Evolutionary conservation across 805 yeast species (phyloP), one percentile per base, ranked within the genome.

Genomic region (Sugiyamaella chiloensis): DNA sequence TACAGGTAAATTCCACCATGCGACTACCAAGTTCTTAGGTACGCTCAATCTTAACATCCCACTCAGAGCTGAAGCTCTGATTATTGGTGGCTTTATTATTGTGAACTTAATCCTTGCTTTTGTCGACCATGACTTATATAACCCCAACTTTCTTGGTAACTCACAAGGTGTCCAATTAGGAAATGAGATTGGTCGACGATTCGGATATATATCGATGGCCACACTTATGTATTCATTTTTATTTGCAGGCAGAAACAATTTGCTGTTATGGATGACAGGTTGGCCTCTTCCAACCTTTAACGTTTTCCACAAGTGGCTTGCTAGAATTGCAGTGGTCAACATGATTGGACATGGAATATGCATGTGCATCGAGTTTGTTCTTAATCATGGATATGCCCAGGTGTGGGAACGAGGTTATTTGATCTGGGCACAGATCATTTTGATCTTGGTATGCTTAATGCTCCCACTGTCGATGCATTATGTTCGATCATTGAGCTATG

Each of bases 211-310:
- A 3, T 81, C 81, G 65, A 66, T 74, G 47, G 87, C 68, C 4
- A 66, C 77, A 59, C 45, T 69, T 1, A 66, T 64, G n/a, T 52
- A 62, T 34, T 50, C 60, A 2, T 81, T 82, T 65, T 66, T 75
- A 48, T 91, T 85, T 67, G 81, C 74, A 5, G 83, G 85, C 26
- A 70, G 93, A 57, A 86, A 86, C 62, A 87, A 85, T 59, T 78
- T 87, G 19, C 69, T 85, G 58, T 75, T 77, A 52, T 69, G 67
- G 60, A 46, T 82, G 4, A 76, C 89, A 1, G 88, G 90, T 2
- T 73, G 86, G 70, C 64, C 80, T 0, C 82, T 77, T 54, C 67
- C 81, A 11, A 73, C 84, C 1, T 85, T 86, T 66, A 71, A 79
- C 57, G 66, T 72, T 24, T 78, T 76, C 59, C 96, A 87, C 65